Evolutionary conservation across 139 green algal genomes (phyloP).

Genomic region (Zygnema circumcarinatum): DNA sequence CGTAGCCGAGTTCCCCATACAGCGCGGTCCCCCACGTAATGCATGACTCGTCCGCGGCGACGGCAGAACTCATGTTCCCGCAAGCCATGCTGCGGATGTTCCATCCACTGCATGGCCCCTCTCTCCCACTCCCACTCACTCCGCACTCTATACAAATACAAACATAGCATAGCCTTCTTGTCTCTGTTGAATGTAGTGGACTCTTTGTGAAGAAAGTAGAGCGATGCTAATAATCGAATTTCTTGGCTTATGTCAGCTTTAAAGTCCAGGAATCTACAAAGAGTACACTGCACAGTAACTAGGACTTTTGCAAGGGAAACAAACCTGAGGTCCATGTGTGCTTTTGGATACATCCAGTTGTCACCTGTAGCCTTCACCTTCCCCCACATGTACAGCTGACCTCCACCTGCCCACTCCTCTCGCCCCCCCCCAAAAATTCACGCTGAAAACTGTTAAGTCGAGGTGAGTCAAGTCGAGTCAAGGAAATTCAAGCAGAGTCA

Average conservation of each 20-base stretch:
- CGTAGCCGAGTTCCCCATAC: slow-evolving; percentile 91
- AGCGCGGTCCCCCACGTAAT: slow-evolving; percentile 82
- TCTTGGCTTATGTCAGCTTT: no score
- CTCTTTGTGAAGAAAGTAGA: no score
- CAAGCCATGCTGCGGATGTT: slow-evolving; percentile 77
- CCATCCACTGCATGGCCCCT: slow-evolving; percentile 76
- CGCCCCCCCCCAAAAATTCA: neutral
- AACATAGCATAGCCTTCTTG: slow-evolving; percentile 8
- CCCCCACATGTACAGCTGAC: slow-evolving; percentile 90
- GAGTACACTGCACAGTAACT: no score
- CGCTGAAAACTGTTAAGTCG: neutral
- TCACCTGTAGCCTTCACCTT: slow-evolving; percentile 91
- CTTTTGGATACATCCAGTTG: slow-evolving; percentile 86
- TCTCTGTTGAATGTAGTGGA: no score
- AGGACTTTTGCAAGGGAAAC: slow-evolving; percentile 4
- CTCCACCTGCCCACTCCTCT: slow-evolving; percentile 32
- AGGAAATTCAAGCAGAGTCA: no score
- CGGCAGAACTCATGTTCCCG: slow-evolving; percentile 78
- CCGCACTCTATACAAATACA: neutral
- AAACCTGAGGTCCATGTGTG: slow-evolving; percentile 73
- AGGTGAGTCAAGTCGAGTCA: no score
- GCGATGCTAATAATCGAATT: no score
- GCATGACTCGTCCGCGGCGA: slow-evolving; percentile 72
- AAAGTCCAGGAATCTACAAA: no score
- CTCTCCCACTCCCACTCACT: slow-evolving; percentile 1